Percentiles rank a stretch among this genome's conserved stretches.
Conservation (phyloP, 1,139 yeast species). For the Suhomyces wounanorum region DNA sequence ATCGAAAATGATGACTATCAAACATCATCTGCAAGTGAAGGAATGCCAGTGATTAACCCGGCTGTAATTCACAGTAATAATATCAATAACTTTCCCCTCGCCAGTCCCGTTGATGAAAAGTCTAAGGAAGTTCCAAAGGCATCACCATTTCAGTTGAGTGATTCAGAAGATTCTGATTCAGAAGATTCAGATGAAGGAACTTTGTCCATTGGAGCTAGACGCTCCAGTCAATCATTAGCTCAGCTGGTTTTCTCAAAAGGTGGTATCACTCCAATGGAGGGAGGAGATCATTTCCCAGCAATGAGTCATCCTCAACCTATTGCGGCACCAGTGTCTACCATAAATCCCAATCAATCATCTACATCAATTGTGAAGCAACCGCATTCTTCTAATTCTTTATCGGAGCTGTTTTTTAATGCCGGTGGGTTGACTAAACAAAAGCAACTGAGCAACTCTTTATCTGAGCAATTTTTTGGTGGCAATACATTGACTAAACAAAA, state of each 20-base stretch:
- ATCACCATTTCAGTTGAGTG: constrained; percentile 15
- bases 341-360: constrained; percentile 40
- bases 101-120: not conserved
- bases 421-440: constrained; percentile 33
- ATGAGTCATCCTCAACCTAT: constrained; percentile 29
- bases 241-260: constrained; percentile 42
- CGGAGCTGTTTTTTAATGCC: constrained; percentile 31
- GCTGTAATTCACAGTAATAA: constrained; percentile 20
- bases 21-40: constrained; percentile 4
- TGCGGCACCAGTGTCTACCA: constrained; percentile 28
- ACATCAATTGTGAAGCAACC: constrained; percentile 44
- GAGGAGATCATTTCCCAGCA: constrained; percentile 24
- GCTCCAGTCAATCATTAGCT: constrained; percentile 49
- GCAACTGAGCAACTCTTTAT: constrained; percentile 42
- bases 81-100: constrained; percentile 12
- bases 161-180: constrained; percentile 22
- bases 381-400: constrained; percentile 42
- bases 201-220: constrained; percentile 42
- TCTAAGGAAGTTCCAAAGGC: not conserved
- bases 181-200: constrained; percentile 33
- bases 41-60: constrained; percentile 29
- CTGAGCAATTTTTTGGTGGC: constrained; percentile 36
- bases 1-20: constrained; percentile 27
- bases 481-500: constrained; percentile 36
- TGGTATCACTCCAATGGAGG: constrained; percentile 23